A percentile compares a stretch with the other conserved stretches of the same genome.
Evolutionary conservation across 441 rosid genomes (phyloP).

Genomic region (Brassica balearica): DNA sequence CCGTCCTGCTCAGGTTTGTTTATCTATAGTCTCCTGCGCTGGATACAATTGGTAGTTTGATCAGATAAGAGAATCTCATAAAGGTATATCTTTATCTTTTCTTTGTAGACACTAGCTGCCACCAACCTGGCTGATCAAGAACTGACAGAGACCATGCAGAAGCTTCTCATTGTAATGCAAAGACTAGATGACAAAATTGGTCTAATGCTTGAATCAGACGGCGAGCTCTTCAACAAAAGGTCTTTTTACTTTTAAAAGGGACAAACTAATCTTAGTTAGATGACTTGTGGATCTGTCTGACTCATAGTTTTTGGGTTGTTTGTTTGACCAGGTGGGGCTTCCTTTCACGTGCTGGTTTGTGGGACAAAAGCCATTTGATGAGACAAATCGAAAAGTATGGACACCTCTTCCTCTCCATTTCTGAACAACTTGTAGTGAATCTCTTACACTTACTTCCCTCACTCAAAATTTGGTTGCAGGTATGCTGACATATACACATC

Average conservation of each 20-base stretch:
- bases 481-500: conserved; percentile 96
- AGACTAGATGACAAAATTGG: conserved; percentile 88
- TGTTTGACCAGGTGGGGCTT: conserved; percentile 84
- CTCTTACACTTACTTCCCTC: conserved; percentile 7
- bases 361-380: conserved; percentile 99
- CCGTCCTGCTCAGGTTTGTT: conserved; percentile 91
- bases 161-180: conserved; percentile 95
- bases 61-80: conserved; percentile 2
- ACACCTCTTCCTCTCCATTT: conserved; percentile 22
- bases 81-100: conserved; percentile 12
- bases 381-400: conserved; percentile 91
- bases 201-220: conserved; percentile 87
- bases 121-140: conserved; percentile 88
- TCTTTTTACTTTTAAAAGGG: conserved; percentile 18
- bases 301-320: not conserved
- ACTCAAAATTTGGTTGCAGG: conserved; percentile 50
- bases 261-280: not conserved
- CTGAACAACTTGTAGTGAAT: conserved; percentile 4
- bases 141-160: conserved; percentile 89
- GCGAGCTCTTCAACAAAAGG: conserved; percentile 92
- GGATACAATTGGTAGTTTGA: not conserved
- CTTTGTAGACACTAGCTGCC: conserved; percentile 85
- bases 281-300: not conserved
- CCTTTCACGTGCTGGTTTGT: conserved; percentile 92
- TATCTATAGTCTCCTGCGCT: not conserved